Conservation (phyloP, 2,329 filamentous ascomycete species). For the Periconia sp. region DNA sequence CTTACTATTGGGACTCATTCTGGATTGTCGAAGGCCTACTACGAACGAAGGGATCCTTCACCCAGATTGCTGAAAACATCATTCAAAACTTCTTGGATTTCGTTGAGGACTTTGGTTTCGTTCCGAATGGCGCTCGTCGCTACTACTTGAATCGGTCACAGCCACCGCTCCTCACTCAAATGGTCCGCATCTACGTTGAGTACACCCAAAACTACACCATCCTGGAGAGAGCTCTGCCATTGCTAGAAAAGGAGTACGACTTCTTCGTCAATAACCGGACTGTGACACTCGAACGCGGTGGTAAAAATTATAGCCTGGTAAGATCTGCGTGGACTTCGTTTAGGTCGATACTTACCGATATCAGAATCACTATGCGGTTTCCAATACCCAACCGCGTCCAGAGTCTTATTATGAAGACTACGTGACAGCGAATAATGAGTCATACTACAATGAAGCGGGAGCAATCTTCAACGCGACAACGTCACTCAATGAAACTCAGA, state of each 20-base stretch:
- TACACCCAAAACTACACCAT: conserved; percentile 69
- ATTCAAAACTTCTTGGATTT: conserved; percentile 75
- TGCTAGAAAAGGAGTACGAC: conserved; percentile 67
- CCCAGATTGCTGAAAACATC: conserved; percentile 68
- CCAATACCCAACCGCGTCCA: conserved; percentile 69
- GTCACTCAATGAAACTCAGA: conserved; percentile 60
- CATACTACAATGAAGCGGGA: conserved; percentile 65
- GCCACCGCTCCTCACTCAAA: conserved; percentile 69
- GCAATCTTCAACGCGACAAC: conserved; percentile 62
- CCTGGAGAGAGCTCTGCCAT: conserved; percentile 65
- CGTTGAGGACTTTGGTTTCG: conserved; percentile 68
- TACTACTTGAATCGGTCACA: conserved; percentile 74
- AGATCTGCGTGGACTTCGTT: background rate
- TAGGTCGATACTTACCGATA: background rate
- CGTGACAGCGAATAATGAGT: conserved; percentile 67
- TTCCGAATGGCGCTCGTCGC: conserved; percentile 70
- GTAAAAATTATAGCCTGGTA: conserved; percentile 58
- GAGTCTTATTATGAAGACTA: conserved; percentile 73
- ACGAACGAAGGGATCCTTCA: conserved; percentile 68
- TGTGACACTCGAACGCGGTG: conserved; percentile 56
- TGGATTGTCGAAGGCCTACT: conserved; percentile 72
- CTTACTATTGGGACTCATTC: conserved; percentile 75
- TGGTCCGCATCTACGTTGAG: conserved; percentile 69
- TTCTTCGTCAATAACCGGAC: conserved; percentile 69
- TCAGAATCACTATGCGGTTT: conserved; percentile 64